A percentile compares a stretch with the other conserved stretches of the same genome.
Evolutionary conservation across 768 basidiomycete genomes (phyloP).

Genomic region (Amanita thiersii): DNA sequence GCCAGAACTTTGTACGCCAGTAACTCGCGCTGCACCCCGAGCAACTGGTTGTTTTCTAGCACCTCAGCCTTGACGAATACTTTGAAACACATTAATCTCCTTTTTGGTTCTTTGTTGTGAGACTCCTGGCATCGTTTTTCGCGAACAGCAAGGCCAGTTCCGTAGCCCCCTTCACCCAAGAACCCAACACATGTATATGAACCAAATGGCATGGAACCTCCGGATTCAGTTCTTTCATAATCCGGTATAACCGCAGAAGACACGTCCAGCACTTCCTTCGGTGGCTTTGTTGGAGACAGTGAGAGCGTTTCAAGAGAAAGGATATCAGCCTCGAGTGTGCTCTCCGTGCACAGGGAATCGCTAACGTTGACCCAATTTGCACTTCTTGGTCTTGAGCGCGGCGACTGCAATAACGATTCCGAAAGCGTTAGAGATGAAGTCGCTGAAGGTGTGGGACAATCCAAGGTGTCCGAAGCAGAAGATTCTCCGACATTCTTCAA

Average conservation of each 20-base stretch:
- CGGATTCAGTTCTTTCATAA: background rate
- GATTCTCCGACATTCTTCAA: conserved; percentile 1
- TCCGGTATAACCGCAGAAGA: background rate
- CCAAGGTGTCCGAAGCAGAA: background rate
- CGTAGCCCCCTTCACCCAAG: conserved; percentile 6
- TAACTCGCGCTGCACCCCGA: conserved; percentile 23
- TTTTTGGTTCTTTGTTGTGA: background rate
- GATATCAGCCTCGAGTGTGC: background rate
- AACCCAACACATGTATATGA: conserved; percentile 6
- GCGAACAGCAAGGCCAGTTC: conserved; percentile 5
- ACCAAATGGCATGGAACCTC: background rate
- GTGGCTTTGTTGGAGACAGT: background rate
- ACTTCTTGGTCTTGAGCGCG: background rate
- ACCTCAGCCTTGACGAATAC: conserved; percentile 18
- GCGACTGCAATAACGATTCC: background rate
- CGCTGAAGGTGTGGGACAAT: conserved; percentile 1
- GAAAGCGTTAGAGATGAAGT: conserved; percentile 2
- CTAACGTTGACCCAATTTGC: conserved; percentile 1
- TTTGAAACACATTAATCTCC: conserved; percentile 28
- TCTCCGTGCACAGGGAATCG: background rate
- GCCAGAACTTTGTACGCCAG: conserved; percentile 25
- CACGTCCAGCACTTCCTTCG: background rate
- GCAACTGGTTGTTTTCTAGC: conserved; percentile 3
- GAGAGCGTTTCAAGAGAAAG: conserved; percentile 1
- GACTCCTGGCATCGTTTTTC: background rate